Evolutionary conservation across 83 land plant genomes (phyloP).

Genomic region (Picea mariana): DNA sequence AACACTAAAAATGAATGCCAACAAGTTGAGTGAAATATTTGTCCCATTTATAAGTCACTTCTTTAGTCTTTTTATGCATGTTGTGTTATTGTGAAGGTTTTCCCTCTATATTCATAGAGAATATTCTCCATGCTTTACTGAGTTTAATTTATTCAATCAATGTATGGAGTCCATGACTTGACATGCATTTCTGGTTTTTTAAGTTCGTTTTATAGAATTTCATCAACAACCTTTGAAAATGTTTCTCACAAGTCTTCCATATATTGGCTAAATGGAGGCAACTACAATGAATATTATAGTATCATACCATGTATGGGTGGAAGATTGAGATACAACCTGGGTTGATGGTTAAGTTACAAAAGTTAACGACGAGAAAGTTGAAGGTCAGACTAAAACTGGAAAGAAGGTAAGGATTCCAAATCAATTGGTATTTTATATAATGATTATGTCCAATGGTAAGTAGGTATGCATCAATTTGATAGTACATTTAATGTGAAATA

Average conservation of each 20-base stretch:
- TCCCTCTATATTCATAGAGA: no score
- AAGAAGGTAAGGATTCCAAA: slow-evolving; percentile 19
- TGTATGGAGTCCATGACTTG: neutral
- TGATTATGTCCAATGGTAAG: neutral
- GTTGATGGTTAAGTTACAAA: slow-evolving; percentile 36
- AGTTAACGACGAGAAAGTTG: slow-evolving; percentile 30
- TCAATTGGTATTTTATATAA: neutral
- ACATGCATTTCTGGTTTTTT: neutral
- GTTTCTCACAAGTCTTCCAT: neutral
- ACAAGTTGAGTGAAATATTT: no score
- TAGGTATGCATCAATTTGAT: neutral
- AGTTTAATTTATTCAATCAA: neutral
- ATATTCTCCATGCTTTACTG: neutral
- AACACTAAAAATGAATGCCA: no score
- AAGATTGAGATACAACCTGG: slow-evolving; percentile 43
- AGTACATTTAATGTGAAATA: no score
- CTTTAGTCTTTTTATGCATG: no score
- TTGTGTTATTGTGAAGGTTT: no score
- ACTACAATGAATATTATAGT: slow-evolving; percentile 70
- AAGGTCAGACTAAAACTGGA: slow-evolving; percentile 26
- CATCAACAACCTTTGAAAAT: neutral
- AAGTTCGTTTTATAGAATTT: neutral
- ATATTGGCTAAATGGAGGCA: neutral
- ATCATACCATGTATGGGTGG: slow-evolving; percentile 50
- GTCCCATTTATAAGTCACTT: no score